Conservation (phyloP, 352 stramenopile genomes). For the Pythium graminicola region DNA sequence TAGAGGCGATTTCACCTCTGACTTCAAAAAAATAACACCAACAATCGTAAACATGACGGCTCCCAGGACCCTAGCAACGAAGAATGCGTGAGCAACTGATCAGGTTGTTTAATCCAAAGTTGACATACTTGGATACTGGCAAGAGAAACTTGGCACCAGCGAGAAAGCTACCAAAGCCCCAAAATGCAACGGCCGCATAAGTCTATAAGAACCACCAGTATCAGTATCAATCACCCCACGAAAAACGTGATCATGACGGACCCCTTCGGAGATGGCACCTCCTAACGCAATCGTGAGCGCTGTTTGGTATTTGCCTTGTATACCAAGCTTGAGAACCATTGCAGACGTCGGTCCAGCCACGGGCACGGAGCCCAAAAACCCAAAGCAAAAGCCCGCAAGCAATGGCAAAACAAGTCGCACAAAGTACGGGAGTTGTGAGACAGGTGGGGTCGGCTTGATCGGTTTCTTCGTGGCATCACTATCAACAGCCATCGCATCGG, state of each 20-base stretch:
- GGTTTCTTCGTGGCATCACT: not conserved
- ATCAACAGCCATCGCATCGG: not conserved
- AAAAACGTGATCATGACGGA: slow-evolving; percentile 12
- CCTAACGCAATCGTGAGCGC: slow-evolving; percentile 77
- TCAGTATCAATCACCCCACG: not conserved
- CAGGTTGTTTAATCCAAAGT: not conserved
- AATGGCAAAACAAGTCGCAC: slow-evolving; percentile 64
- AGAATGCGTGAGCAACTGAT: not conserved
- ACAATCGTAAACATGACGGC: slow-evolving; percentile 83
- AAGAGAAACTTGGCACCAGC: slow-evolving; percentile 76
- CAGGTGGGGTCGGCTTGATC: not conserved
- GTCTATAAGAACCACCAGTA: slow-evolving; percentile 29
- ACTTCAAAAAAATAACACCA: slow-evolving; percentile 71
- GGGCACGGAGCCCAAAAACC: slow-evolving; percentile 79
- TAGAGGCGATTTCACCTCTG: slow-evolving; percentile 70
- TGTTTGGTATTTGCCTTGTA: slow-evolving; percentile 79
- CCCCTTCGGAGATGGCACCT: slow-evolving; percentile 76
- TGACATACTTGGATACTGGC: slow-evolving; percentile 76
- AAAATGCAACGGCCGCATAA: slow-evolving; percentile 84
- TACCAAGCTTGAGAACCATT: slow-evolving; percentile 84
- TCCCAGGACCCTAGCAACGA: slow-evolving; percentile 46
- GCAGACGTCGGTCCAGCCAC: slow-evolving; percentile 78
- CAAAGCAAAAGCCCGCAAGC: slow-evolving; percentile 76
- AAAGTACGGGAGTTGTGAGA: slow-evolving; percentile 35
- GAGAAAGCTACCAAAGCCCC: slow-evolving; percentile 86